These are phyloP conservation scores for Paralagenidium karlingii DNA, from an alignment of 352 stramenopile genomes.

Conservation along the genomic window DNA sequence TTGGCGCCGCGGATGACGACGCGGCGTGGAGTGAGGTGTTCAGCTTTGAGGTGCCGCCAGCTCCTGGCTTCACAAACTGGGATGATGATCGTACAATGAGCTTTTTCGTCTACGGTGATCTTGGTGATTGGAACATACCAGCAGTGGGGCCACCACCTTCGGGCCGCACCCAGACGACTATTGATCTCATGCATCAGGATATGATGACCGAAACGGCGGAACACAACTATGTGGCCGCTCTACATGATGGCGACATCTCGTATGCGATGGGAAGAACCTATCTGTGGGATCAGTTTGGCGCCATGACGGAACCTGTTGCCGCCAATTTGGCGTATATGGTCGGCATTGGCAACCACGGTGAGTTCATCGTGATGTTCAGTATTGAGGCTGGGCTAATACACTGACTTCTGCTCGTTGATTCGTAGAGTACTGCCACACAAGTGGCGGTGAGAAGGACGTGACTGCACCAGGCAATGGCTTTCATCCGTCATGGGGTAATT, in stretches of 20 bases:
- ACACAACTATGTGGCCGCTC: slow-evolving; percentile 30
- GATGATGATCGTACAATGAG: slow-evolving; percentile 17
- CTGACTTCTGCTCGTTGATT: too few species aligned
- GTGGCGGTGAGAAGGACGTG: slow-evolving; percentile 6
- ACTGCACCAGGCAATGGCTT: slow-evolving; percentile 8
- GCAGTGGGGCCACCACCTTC: slow-evolving; percentile 6
- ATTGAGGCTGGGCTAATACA: not conserved
- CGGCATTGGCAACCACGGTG: slow-evolving; percentile 13
- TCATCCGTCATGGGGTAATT: slow-evolving; percentile 8
- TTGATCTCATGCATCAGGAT: slow-evolving; percentile 14
- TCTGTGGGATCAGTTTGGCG: slow-evolving; percentile 57
- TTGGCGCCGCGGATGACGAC: slow-evolving; percentile 10
- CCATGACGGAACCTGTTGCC: slow-evolving; percentile 50
- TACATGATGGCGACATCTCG: slow-evolving; percentile 61
- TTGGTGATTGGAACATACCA: slow-evolving; percentile 28
- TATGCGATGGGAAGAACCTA: slow-evolving; percentile 41
- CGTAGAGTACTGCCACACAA: slow-evolving; percentile 9
- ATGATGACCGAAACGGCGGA: slow-evolving; percentile 6
- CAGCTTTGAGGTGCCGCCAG: slow-evolving; percentile 8
- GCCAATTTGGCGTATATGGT: slow-evolving; percentile 53
- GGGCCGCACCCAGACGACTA: slow-evolving; percentile 15
- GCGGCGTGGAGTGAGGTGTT: slow-evolving; percentile 14
- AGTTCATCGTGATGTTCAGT: not conserved
- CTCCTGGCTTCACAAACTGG: slow-evolving; percentile 8
- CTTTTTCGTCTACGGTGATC: slow-evolving; percentile 60